phyloP scores from a whole-genome alignment of 768 basidiomycete genomes.

The Mycena rosella region DNA sequence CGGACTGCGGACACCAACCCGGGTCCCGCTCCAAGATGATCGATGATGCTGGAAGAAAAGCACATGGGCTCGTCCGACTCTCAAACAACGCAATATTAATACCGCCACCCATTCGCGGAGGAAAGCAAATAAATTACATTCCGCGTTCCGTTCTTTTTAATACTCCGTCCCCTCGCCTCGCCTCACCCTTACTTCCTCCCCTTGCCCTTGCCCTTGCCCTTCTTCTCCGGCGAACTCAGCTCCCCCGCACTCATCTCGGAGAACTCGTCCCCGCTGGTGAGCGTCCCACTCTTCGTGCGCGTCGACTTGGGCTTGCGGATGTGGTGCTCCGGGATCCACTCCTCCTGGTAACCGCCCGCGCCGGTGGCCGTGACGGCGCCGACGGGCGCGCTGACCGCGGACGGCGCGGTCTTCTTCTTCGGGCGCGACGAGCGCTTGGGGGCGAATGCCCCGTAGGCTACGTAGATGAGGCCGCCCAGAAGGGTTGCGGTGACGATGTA shows the following conservation, averaged over 20 bases:
- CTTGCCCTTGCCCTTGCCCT: conserved; percentile 64
- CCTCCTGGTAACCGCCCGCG: conserved; percentile 82
- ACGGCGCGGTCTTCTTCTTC: conserved; percentile 54
- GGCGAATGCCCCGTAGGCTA: conserved; percentile 73
- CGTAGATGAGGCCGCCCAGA: conserved; percentile 73
- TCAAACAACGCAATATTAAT: no score
- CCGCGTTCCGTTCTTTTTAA: conserved; percentile 17
- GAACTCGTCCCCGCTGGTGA: conserved; percentile 65
- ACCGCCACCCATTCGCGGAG: conserved; percentile 1
- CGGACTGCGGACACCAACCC: no score
- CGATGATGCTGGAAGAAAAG: no score
- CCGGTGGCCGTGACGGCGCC: conserved; percentile 73
- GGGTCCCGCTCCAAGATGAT: no score
- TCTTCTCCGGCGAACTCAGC: conserved; percentile 71
- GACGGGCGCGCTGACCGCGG: conserved; percentile 65
- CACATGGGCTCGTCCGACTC: no score
- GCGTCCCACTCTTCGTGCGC: conserved; percentile 60
- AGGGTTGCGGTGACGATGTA: conserved; percentile 78
- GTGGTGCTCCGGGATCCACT: conserved; percentile 95
- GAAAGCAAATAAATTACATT: conserved; percentile 39
- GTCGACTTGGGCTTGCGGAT: conserved; percentile 72
- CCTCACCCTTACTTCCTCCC: conserved; percentile 56
- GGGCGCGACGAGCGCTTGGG: conserved; percentile 69
- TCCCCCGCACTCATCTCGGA: conserved; percentile 74
- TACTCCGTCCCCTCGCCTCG: not conserved